phyloP scores from a whole-genome alignment of 108 stramenopile genomes.

The Thalassiosira profunda region DNA sequence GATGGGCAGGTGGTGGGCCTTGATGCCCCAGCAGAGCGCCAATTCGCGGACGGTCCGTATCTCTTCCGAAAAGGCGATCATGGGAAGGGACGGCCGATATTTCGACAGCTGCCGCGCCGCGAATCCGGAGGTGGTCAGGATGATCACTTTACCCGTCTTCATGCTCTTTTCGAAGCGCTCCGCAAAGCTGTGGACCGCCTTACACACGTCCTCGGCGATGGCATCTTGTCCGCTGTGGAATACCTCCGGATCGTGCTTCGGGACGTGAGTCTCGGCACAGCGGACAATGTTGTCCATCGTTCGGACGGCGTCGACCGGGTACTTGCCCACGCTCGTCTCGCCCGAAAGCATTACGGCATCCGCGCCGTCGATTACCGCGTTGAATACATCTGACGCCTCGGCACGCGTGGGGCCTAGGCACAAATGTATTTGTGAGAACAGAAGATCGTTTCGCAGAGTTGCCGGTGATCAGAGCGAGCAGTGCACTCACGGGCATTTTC shows the following conservation, averaged over 20 bases:
- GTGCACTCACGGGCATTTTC: not conserved
- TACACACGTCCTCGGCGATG: no score
- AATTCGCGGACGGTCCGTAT: no score
- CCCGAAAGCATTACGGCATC: conserved; percentile 92
- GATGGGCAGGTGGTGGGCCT: no score
- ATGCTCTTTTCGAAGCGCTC: no score
- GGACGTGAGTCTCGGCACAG: conserved; percentile 83
- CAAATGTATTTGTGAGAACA: no score
- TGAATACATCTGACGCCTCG: conserved; percentile 88
- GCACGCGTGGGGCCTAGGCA: conserved; percentile 91
- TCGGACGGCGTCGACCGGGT: conserved; percentile 89
- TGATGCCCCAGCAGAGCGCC: no score
- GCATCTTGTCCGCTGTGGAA: no score
- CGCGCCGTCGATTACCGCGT: conserved; percentile 90
- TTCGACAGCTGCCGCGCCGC: conserved; percentile 96
- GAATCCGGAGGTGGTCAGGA: conserved; percentile 94
- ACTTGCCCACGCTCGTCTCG: conserved; percentile 85
- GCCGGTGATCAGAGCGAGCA: no score
- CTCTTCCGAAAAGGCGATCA: no score
- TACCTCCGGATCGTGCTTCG: no score
- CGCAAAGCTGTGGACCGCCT: conserved; percentile 58
- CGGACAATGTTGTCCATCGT: conserved; percentile 95
- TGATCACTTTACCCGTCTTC: no score
- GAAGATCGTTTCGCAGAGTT: no score
- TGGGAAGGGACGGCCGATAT: conserved; percentile 98